Evolutionary conservation across 495 filamentous ascomycete genomes (phyloP).

Genomic region (Sabuloglossum arenarium): DNA sequence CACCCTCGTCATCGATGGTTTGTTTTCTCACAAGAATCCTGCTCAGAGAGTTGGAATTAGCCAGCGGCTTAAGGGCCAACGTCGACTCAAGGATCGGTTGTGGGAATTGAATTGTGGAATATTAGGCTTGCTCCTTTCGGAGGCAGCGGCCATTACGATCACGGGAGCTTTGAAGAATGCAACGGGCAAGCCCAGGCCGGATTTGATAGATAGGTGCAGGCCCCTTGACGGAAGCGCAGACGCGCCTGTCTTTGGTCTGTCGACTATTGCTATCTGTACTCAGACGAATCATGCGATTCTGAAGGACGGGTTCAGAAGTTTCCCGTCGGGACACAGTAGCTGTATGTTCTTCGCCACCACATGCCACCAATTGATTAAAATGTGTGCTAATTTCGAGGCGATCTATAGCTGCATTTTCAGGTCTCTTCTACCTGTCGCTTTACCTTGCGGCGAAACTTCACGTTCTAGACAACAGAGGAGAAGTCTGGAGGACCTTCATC

Average conservation of each 20-base stretch:
- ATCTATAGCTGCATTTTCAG: constrained; percentile 40
- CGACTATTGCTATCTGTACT: constrained; percentile 46
- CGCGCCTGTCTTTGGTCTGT: constrained; percentile 28
- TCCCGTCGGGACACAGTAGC: constrained; percentile 48
- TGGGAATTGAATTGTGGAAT: constrained; percentile 76
- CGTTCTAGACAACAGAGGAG: constrained; percentile 22
- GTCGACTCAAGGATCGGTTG: constrained; percentile 41
- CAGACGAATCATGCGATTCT: constrained; percentile 40
- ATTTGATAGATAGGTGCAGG: constrained; percentile 51
- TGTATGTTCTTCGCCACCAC: constrained; percentile 17
- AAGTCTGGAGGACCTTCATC: constrained; percentile 30
- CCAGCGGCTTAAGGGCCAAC: constrained; percentile 36
- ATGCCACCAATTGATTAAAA: not conserved
- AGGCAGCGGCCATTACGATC: constrained; percentile 49
- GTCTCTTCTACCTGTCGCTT: constrained; percentile 60
- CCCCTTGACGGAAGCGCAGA: constrained; percentile 24
- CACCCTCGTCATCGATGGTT: constrained; percentile 49
- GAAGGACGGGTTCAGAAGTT: constrained; percentile 73
- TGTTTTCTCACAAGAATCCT: constrained; percentile 41
- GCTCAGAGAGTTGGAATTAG: constrained; percentile 13
- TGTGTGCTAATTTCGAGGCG: constrained; percentile 3
- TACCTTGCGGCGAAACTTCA: constrained; percentile 42
- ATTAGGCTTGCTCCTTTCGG: constrained; percentile 47
- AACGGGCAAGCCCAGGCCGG: constrained; percentile 68
- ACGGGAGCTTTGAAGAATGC: constrained; percentile 72